A percentile compares a stretch with the other conserved stretches of the same genome.
phyloP scores from a whole-genome alignment of 2,329 filamentous ascomycete species.

The Phoma sp. region DNA sequence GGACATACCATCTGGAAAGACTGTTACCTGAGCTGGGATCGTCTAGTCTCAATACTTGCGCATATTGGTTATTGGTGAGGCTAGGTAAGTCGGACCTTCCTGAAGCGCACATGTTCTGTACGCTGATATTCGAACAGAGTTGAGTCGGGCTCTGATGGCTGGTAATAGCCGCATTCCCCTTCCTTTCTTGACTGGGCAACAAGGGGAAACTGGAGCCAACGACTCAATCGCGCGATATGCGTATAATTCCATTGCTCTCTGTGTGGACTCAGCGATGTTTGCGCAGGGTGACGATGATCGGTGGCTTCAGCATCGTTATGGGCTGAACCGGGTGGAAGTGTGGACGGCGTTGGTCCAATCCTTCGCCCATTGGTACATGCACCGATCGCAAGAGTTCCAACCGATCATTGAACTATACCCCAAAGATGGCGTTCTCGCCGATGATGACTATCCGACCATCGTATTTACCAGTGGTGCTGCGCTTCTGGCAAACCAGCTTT shows the following conservation, averaged over 20 bases:
- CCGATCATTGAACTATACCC: conserved; percentile 44
- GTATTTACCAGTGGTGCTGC: conserved; percentile 57
- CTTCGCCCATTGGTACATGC: conserved; percentile 30
- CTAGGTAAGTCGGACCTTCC: conserved; percentile 18
- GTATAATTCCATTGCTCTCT: conserved; percentile 26
- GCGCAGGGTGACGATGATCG: conserved; percentile 30
- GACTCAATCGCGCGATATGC: conserved; percentile 21
- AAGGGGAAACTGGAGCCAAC: neutral
- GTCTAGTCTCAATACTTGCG: conserved; percentile 5
- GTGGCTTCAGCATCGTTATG: conserved; percentile 29
- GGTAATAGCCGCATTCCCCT: conserved; percentile 17
- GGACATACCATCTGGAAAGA: neutral
- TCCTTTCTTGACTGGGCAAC: conserved; percentile 8
- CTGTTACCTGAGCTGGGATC: neutral
- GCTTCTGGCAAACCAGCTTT: conserved; percentile 61
- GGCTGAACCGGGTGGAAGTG: conserved; percentile 25
- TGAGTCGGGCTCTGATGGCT: conserved; percentile 26
- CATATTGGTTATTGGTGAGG: conserved; percentile 30
- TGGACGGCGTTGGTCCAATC: conserved; percentile 29
- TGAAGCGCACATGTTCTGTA: neutral
- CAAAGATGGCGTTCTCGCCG: conserved; percentile 26
- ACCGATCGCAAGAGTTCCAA: conserved; percentile 32
- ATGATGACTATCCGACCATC: conserved; percentile 50
- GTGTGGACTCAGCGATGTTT: conserved; percentile 30
- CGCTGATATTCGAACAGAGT: conserved; percentile 20